Conservation (phyloP, 129 eudicot species). For the Calendula officinalis region DNA sequence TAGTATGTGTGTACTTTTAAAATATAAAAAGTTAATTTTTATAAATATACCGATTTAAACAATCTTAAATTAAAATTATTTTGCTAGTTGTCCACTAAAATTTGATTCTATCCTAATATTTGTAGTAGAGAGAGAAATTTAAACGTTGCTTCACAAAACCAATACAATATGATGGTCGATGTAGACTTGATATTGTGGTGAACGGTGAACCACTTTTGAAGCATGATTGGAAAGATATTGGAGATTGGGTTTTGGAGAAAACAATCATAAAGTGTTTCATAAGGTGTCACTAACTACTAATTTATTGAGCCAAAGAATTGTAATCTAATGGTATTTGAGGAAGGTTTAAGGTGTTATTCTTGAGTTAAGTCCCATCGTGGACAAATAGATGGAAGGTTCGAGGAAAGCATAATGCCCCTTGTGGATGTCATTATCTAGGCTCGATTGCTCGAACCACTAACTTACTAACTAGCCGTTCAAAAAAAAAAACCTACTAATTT, state of each 20-base stretch:
- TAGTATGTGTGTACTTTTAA: too few relatives aligned
- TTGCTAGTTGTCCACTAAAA: background rate
- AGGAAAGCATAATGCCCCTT: too few relatives aligned
- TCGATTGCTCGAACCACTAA: too few relatives aligned
- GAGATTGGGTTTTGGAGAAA: conserved; percentile 24
- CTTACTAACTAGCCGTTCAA: too few relatives aligned
- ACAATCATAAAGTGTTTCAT: conserved; percentile 21
- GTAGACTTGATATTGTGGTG: conserved; percentile 19
- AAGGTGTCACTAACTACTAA: conserved; percentile 27
- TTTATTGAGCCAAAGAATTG: too few relatives aligned
- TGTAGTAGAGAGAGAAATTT: background rate
- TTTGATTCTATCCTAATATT: too few relatives aligned
- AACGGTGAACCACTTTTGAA: conserved; percentile 36
- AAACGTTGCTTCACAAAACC: background rate
- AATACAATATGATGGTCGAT: conserved; percentile 16
- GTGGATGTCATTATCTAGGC: too few relatives aligned
- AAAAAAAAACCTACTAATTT: conserved; percentile 14
- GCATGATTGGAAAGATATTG: conserved; percentile 19
- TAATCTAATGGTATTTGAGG: background rate
- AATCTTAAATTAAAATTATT: background rate
- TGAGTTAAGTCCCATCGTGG: too few relatives aligned
- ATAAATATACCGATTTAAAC: too few relatives aligned
- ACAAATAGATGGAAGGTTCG: too few relatives aligned
- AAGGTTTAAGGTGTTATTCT: too few relatives aligned
- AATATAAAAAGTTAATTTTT: too few relatives aligned